Conservation (phyloP, 169 alveolate species). For the Eimeria maxima region DNA sequence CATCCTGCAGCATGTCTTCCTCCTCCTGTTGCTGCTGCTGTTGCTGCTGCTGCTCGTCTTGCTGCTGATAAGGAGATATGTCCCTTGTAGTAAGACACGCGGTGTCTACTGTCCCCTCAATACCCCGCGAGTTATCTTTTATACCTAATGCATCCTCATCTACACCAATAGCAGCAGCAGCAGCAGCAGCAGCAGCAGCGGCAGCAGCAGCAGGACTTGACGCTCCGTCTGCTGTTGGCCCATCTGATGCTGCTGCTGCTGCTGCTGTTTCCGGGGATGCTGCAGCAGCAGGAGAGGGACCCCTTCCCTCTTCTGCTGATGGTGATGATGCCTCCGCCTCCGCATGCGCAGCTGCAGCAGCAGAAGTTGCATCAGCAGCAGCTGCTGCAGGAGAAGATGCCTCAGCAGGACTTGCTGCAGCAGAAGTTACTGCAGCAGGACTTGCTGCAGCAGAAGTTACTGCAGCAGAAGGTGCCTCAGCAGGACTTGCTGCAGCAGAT, state of each 20-base stretch:
- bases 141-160: background rate
- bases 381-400: background rate
- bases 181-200: conserved; percentile 44
- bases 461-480: too few species aligned
- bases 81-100: background rate
- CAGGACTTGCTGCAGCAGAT: background rate
- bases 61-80: conserved; percentile 38
- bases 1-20: conserved; percentile 14
- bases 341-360: background rate
- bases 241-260: conserved; percentile 13
- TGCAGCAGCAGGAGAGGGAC: background rate
- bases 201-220: conserved; percentile 12
- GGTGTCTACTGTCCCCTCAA: background rate
- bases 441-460: too few species aligned
- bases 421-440: too few species aligned
- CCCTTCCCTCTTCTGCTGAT: background rate
- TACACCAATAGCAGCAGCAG: background rate
- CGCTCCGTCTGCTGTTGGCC: background rate
- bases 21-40: conserved; percentile 32
- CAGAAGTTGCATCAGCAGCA: background rate
- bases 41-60: conserved; percentile 47
- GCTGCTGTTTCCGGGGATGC: background rate
- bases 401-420: too few species aligned
- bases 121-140: background rate
- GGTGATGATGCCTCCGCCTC: background rate